phyloP scores from a whole-genome alignment of 768 basidiomycete genomes.

The Paxillus involutus region DNA sequence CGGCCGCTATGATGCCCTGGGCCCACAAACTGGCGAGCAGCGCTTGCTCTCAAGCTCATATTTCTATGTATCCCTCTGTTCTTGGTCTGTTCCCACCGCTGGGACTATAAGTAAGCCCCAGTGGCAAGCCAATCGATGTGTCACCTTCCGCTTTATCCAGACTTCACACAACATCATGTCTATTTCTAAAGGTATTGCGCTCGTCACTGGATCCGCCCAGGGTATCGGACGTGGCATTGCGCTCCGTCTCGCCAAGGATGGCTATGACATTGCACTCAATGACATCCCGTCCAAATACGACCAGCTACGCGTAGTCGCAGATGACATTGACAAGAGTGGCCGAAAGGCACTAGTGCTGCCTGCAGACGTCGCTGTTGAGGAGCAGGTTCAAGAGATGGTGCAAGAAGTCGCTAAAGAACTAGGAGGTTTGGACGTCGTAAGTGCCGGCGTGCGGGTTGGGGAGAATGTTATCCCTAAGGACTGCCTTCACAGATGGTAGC shows the following conservation, averaged over 20 bases:
- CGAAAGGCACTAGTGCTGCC: constrained; percentile 13
- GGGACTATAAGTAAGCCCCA: no score
- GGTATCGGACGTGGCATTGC: constrained; percentile 26
- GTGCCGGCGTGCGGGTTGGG: background rate
- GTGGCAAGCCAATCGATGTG: no score
- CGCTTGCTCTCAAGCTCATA: no score
- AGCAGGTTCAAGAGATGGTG: constrained; percentile 23
- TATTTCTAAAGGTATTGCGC: constrained; percentile 27
- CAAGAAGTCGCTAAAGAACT: constrained; percentile 11
- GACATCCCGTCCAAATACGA: constrained; percentile 20
- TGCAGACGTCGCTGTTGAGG: constrained; percentile 22
- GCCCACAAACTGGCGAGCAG: no score
- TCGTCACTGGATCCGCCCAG: constrained; percentile 31
- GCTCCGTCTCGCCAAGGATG: constrained; percentile 18
- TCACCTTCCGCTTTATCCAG: background rate
- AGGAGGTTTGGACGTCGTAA: constrained; percentile 9
- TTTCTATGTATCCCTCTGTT: no score
- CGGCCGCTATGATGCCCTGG: no score
- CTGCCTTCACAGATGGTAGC: constrained; percentile 16
- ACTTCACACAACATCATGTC: background rate
- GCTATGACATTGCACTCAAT: constrained; percentile 30
- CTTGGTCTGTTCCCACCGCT: no score
- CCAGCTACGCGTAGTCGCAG: constrained; percentile 7
- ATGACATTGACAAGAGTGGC: constrained; percentile 21
- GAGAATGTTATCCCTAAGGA: background rate